A percentile compares a stretch with the other conserved stretches of the same genome.
Evolutionary conservation across 495 filamentous ascomycete genomes (phyloP).

Genomic region (Talaromyces liani): DNA sequence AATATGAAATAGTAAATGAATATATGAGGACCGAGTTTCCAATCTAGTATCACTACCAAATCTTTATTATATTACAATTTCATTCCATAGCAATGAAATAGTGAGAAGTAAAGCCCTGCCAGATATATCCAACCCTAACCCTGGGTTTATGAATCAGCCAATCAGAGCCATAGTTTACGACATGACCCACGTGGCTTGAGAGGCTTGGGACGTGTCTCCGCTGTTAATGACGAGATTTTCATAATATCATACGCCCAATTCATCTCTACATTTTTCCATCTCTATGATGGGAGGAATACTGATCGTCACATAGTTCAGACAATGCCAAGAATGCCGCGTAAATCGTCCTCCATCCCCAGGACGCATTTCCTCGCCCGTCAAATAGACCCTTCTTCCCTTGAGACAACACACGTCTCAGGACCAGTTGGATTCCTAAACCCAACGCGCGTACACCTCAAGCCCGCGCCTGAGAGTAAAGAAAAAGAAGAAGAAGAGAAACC

Average conservation of each 20-base stretch:
- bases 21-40: background rate
- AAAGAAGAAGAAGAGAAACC: background rate
- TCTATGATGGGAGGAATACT: background rate
- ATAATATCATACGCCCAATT: background rate
- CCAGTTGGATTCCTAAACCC: slow-evolving; percentile 45
- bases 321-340: slow-evolving; percentile 2
- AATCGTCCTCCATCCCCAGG: background rate
- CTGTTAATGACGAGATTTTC: background rate
- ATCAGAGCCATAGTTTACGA: background rate
- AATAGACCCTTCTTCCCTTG: background rate
- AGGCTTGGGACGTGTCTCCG: background rate
- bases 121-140: background rate
- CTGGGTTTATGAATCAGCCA: background rate
- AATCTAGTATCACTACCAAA: background rate
- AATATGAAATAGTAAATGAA: background rate
- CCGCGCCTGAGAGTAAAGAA: slow-evolving; percentile 7
- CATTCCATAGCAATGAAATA: background rate
- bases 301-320: background rate
- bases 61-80: background rate
- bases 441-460: slow-evolving; percentile 28
- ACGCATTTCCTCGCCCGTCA: background rate
- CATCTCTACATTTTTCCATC: background rate
- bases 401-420: slow-evolving; percentile 20
- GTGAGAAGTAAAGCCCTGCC: too few species aligned
- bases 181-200: background rate